Evolutionary conservation across 2,329 filamentous ascomycete genomes (phyloP).

Genomic region (Colletotrichum euphorbiae): DNA sequence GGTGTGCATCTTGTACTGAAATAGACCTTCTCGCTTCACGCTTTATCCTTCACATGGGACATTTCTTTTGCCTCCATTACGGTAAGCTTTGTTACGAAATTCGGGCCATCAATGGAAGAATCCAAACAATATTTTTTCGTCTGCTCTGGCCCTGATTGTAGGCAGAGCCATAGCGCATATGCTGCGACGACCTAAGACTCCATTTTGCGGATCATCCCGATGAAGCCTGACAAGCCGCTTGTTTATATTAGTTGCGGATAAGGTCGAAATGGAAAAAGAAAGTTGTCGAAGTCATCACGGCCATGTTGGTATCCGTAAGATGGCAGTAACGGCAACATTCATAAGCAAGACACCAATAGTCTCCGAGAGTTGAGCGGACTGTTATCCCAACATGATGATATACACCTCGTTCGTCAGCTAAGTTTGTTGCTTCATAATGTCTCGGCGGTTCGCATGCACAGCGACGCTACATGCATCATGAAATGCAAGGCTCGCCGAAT

Average conservation of each 20-base stretch:
- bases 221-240: constrained; percentile 1
- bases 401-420: not conserved
- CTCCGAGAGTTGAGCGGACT: not conserved
- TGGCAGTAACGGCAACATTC: not conserved
- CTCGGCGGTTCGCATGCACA: too few relatives aligned
- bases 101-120: too few relatives aligned
- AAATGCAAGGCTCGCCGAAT: too few relatives aligned
- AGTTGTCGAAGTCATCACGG: not conserved
- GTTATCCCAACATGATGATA: not conserved
- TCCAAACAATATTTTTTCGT: too few relatives aligned
- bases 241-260: not conserved
- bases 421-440: too few relatives aligned
- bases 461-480: too few relatives aligned
- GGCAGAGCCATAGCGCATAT: too few relatives aligned
- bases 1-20: too few relatives aligned
- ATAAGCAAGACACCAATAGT: not conserved
- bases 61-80: not conserved
- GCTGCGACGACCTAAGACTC: not conserved
- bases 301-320: too few relatives aligned
- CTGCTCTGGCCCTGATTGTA: too few relatives aligned
- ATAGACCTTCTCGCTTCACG: too few relatives aligned
- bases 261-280: not conserved
- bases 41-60: constrained; percentile 7
- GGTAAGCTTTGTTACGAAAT: not conserved
- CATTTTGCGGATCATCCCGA: not conserved